Evolutionary conservation across 2,329 filamentous ascomycete genomes (phyloP).

Genomic region (Acrocalymma vagum): DNA sequence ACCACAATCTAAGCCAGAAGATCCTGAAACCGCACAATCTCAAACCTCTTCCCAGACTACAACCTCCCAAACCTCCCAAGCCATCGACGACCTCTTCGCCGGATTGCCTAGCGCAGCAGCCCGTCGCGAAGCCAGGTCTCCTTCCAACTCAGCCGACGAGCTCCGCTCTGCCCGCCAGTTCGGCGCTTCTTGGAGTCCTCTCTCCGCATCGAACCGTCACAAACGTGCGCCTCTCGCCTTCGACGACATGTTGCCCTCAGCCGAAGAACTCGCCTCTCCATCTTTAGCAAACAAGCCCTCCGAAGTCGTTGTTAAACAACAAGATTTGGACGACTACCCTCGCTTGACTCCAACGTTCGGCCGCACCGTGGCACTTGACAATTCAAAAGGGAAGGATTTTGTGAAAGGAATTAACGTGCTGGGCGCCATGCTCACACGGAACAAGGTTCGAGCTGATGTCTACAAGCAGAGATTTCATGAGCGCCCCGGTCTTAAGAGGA

Average conservation of each 20-base stretch:
- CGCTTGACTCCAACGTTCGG: constrained; percentile 51
- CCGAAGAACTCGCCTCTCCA: constrained; percentile 21
- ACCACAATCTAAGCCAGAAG: constrained; percentile 13
- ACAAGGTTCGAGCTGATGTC: constrained; percentile 66
- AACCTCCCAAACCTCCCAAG: constrained; percentile 14
- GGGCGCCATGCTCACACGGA: constrained; percentile 55
- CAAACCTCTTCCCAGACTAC: constrained; percentile 2
- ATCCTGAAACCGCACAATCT: constrained; percentile 5
- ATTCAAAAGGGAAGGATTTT: constrained; percentile 52
- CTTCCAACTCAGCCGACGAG: constrained; percentile 8
- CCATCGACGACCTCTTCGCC: constrained; percentile 36
- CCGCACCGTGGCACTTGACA: constrained; percentile 48
- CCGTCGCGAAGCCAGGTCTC: constrained; percentile 5
- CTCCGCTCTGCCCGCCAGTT: constrained; percentile 12
- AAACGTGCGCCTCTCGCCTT: constrained; percentile 17
- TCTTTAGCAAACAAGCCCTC: constrained; percentile 26
- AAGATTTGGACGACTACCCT: constrained; percentile 34
- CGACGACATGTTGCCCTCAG: constrained; percentile 29
- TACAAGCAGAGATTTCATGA: constrained; percentile 75
- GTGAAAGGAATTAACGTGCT: constrained; percentile 57
- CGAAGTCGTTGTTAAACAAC: constrained; percentile 19
- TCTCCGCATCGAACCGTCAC: background rate
- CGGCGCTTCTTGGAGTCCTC: constrained; percentile 14
- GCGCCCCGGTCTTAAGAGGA: constrained; percentile 77
- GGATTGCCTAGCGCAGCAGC: constrained; percentile 11